These are phyloP conservation scores for Quaeritorhiza haematococci DNA, from an alignment of 371 early-diverging fungal genomes.

Conservation along the genomic window DNA sequence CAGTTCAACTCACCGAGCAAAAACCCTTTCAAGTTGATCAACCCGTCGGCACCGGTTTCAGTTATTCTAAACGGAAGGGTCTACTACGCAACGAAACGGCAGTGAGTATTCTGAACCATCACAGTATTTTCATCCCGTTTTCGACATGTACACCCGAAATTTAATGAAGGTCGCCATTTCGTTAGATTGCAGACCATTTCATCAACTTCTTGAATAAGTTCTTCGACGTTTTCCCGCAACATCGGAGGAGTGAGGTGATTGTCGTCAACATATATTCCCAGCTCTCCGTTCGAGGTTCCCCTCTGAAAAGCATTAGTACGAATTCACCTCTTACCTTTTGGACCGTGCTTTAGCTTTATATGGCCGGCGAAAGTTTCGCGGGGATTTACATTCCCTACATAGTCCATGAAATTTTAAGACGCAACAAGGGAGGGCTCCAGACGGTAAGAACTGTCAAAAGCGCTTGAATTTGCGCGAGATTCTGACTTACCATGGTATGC, in stretches of 20 bases:
- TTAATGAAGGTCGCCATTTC: background rate
- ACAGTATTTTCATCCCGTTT: background rate
- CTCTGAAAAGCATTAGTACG: no score
- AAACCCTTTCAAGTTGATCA: conserved; percentile 64
- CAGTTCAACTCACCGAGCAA: background rate
- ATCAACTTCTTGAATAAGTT: conserved; percentile 58
- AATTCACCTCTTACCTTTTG: background rate
- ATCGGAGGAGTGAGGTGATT: conserved; percentile 41
- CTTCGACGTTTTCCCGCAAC: conserved; percentile 58
- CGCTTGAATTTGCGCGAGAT: background rate
- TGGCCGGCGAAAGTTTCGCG: conserved; percentile 84
- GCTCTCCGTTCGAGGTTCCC: no score
- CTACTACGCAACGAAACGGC: conserved; percentile 33
- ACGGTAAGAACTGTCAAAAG: background rate
- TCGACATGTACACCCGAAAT: background rate
- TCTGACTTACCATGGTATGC: background rate
- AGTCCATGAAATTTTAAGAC: conserved; percentile 48
- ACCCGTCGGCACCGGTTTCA: conserved; percentile 81
- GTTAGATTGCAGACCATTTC: conserved; percentile 51
- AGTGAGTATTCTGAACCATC: conserved; percentile 4
- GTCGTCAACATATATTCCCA: background rate
- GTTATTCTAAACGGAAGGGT: no score
- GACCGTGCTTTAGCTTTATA: conserved; percentile 47
- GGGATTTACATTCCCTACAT: conserved; percentile 84
- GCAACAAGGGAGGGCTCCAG: conserved; percentile 35